Percentiles rank a stretch among this genome's conserved stretches.
phyloP scores from a whole-genome alignment of 805 yeast genomes.

The Candida stauntonica region DNA sequence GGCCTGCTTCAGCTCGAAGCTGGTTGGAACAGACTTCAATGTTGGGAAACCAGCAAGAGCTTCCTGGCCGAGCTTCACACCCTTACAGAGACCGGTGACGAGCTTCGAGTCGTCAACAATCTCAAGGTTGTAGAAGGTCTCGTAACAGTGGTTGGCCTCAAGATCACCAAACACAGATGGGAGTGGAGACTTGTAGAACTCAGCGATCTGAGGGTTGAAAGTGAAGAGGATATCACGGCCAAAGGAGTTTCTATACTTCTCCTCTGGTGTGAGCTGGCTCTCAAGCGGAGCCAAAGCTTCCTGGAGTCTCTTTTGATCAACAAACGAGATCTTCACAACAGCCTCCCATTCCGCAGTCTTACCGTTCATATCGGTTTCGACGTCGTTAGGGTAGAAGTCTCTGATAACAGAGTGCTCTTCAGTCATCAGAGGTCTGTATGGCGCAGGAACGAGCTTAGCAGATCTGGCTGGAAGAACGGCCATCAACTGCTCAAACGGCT shows the following conservation, averaged over 20 bases:
- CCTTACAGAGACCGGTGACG: constrained; percentile 55
- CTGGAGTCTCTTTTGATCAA: constrained; percentile 72
- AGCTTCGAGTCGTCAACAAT: constrained; percentile 34
- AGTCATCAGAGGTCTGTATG: constrained; percentile 78
- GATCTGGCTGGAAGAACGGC: constrained; percentile 89
- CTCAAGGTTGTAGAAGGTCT: constrained; percentile 51
- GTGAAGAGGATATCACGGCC: constrained; percentile 67
- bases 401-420: constrained; percentile 81
- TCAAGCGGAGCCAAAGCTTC: constrained; percentile 70
- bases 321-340: constrained; percentile 87
- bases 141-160: constrained; percentile 74
- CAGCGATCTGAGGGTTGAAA: constrained; percentile 72
- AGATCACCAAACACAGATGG: constrained; percentile 75
- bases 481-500: constrained; percentile 95
- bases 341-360: constrained; percentile 98
- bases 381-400: constrained; percentile 88
- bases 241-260: constrained; percentile 64
- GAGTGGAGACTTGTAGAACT: constrained; percentile 67
- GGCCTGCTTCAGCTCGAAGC: constrained; percentile 47
- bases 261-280: constrained; percentile 59
- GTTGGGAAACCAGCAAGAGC: constrained; percentile 90
- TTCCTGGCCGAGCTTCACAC: constrained; percentile 66
- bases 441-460: constrained; percentile 66
- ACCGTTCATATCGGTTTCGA: constrained; percentile 87
- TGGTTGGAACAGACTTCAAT: constrained; percentile 63